Base-by-base conservation (phyloP, 1,284 basidiomycete species). In the Boletus sp. region DNA sequence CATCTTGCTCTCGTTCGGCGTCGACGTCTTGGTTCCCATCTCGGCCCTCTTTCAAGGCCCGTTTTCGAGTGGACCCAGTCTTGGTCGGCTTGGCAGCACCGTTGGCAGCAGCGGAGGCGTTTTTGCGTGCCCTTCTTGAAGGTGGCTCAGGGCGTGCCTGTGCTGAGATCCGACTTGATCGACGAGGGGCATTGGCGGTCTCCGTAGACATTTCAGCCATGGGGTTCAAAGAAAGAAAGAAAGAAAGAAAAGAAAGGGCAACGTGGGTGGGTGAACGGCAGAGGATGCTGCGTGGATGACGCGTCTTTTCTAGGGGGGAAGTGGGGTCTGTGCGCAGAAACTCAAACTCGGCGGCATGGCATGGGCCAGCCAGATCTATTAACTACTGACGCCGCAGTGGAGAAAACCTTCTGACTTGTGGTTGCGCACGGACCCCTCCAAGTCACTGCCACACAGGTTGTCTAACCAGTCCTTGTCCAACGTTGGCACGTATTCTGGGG, bases 81-180 rank as follows among this genome's bases (percentile, higher is more conserved):
- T 42, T 69, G 62, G 50, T 65, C 60, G 50, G 36, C 26, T 58
- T 60, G 27, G 29, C 30, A 9, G 42, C 12, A 20, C 47, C 23
- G 26, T 57, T 58, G 27, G 29, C 27, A 13, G 51, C 12, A n/a
- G 50, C 26, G 25, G 60, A 32, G 3, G 50, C 12, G 12, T 39
- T 57, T 49, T 76, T 77, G 52, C 71, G 75, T 33, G 63, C 44
- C 50, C 60, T 57, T 44, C 60, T 67, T 40, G 45, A 23, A 26
- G 58, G 64, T 26, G 62, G 51, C 32, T 62, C 68, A 37, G 65
- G 59, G 42, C 65, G 66, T 39, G 72, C 65, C 29, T 69, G 69
- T 4, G 73, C 58, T 5, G 75, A 72, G 41, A 79, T 71, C 38
- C 77, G 65, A 16, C 69, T 69, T 10, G 77, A 80, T 46, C 77